A percentile compares a stretch with the other conserved stretches of the same genome.
These are phyloP conservation scores for Bacterosira constricta DNA, from an alignment of 108 stramenopile species.

Conservation along the genomic window DNA sequence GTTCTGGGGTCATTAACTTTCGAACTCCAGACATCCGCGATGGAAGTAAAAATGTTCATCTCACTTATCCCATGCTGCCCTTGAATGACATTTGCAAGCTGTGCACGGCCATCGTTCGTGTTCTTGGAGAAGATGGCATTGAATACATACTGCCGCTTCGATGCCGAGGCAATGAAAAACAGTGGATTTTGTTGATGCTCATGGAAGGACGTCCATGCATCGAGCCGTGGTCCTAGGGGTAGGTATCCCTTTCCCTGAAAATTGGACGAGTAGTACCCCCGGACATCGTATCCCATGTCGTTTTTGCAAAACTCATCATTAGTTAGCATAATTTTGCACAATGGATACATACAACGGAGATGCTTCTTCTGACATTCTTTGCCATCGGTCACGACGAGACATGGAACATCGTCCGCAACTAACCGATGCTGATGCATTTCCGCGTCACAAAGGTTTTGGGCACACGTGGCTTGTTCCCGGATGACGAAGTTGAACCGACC, in stretches of 20 bases:
- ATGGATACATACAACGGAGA: not conserved
- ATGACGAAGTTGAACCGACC: not conserved
- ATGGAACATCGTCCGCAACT: not conserved
- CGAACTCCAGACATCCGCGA: conserved; percentile 17
- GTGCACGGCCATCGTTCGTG: conserved; percentile 17
- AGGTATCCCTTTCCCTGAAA: conserved; percentile 6
- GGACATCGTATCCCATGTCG: not conserved
- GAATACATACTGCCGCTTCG: conserved; percentile 21
- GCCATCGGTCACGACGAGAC: not conserved
- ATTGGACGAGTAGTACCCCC: conserved; percentile 22
- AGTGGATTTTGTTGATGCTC: not conserved
- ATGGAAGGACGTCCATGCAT: conserved; percentile 24
- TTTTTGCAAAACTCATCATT: conserved; percentile 3
- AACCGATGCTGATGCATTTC: too few species aligned
- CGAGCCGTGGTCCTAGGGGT: conserved; percentile 34
- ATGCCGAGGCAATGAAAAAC: conserved; percentile 5
- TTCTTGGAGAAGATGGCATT: conserved; percentile 41
- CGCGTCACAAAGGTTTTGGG: not conserved
- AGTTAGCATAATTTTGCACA: conserved; percentile 5
- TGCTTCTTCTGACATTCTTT: not conserved
- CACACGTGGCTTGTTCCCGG: not conserved
- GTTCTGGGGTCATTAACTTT: not conserved
- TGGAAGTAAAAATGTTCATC: conserved; percentile 15
- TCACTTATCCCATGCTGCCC: not conserved
- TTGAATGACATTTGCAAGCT: conserved; percentile 10